A percentile compares a stretch with the other conserved stretches of the same genome.
Conservation (phyloP, 805 yeast genomes). For the Starmerella gropengiesseri region DNA sequence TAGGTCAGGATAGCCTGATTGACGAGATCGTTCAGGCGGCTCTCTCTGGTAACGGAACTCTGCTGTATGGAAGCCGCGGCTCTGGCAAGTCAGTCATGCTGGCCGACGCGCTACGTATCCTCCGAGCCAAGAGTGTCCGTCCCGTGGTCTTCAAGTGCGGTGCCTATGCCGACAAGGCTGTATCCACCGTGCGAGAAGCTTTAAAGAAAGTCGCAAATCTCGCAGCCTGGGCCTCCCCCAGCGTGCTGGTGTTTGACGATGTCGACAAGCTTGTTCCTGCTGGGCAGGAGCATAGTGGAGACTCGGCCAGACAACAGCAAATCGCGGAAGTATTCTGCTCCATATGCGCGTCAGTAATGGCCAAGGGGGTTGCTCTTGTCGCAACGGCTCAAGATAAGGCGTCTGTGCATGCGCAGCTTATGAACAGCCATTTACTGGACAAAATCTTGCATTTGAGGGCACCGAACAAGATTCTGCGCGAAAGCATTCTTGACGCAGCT, state of each 20-base stretch:
- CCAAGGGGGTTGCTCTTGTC: conserved; percentile 42
- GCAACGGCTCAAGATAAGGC: conserved; percentile 57
- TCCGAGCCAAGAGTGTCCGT: conserved; percentile 36
- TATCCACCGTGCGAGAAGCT: conserved; percentile 37
- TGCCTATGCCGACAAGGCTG: conserved; percentile 44
- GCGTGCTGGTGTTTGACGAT: conserved; percentile 66
- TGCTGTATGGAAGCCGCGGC: conserved; percentile 67
- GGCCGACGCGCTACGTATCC: conserved; percentile 32
- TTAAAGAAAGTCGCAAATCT: conserved; percentile 38
- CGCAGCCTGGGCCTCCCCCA: conserved; percentile 68
- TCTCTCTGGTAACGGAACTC: conserved; percentile 42
- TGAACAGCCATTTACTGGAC: conserved; percentile 61
- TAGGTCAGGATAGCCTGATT: conserved; percentile 47
- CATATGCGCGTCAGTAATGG: conserved; percentile 34
- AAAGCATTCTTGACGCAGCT: conserved; percentile 37
- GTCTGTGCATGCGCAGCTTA: conserved; percentile 47
- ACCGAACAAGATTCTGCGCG: conserved; percentile 57
- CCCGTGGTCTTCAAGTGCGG: conserved; percentile 46
- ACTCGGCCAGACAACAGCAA: conserved; percentile 51
- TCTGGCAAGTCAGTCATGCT: conserved; percentile 64
- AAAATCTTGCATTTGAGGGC: conserved; percentile 49
- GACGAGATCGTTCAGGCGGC: conserved; percentile 34
- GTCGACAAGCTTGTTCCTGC: conserved; percentile 62
- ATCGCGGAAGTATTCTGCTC: conserved; percentile 50
- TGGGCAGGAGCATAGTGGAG: conserved; percentile 45